phyloP scores from a whole-genome alignment of 2,329 filamentous ascomycete species.

The Aspergillus fijiensis region DNA sequence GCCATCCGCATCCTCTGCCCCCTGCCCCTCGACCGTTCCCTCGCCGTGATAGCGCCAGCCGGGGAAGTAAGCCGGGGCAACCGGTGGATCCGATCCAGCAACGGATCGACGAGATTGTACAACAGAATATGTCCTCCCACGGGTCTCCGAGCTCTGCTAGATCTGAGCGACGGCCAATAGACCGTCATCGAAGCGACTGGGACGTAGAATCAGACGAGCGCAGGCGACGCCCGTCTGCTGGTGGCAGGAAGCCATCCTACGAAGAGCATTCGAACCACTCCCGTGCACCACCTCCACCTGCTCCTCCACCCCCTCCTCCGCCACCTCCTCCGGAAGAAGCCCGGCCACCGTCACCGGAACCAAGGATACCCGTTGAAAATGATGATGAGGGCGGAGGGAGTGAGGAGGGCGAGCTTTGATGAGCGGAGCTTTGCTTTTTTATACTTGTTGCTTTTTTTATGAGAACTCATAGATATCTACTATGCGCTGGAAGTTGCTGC shows the following conservation, averaged over 20 bases:
- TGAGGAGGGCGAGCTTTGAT: conserved; percentile 44
- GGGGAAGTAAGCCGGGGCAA: conserved; percentile 7
- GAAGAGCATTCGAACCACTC: not conserved
- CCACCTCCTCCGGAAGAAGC: conserved; percentile 9
- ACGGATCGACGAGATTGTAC: conserved; percentile 39
- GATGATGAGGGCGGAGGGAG: conserved; percentile 40
- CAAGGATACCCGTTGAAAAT: conserved; percentile 1
- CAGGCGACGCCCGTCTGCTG: conserved; percentile 15
- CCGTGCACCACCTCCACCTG: conserved; percentile 5
- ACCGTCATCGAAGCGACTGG: conserved; percentile 21
- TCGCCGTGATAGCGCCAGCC: conserved; percentile 18
- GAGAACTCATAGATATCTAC: not conserved
- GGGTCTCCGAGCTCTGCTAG: conserved; percentile 4
- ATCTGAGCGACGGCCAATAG: conserved; percentile 16
- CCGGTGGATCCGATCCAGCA: conserved; percentile 35
- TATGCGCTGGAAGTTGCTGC: not conserved
- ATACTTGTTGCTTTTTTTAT: not conserved
- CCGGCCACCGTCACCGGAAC: not conserved
- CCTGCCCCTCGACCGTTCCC: conserved; percentile 19
- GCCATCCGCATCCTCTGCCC: conserved; percentile 23
- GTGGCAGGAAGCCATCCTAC: not conserved
- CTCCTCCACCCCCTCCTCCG: conserved; percentile 10
- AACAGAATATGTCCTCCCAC: conserved; percentile 23
- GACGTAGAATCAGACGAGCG: conserved; percentile 19
- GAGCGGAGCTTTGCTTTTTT: not conserved